Percentiles rank a stretch among this genome's conserved stretches.
These are phyloP conservation scores for Candida tetrigidarum DNA, from an alignment of 1,139 yeast genomes.

Conservation along the genomic window DNA sequence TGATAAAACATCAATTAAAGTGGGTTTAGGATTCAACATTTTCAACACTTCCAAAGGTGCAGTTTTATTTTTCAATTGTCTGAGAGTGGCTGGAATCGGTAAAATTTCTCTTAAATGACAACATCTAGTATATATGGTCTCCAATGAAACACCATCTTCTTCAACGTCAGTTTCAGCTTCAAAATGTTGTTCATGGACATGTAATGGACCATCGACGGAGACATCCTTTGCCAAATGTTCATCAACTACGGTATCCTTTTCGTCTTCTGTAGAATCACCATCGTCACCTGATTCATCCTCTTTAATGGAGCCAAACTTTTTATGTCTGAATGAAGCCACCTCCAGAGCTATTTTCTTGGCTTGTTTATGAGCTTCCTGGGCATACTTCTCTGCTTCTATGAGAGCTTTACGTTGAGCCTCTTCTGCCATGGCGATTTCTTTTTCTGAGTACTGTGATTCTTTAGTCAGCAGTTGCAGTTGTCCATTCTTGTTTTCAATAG, in stretches of 20 bases:
- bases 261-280: constrained; percentile 23
- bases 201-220: constrained; percentile 62
- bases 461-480: constrained; percentile 10
- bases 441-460: constrained; percentile 40
- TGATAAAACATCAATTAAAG: constrained; percentile 84
- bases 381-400: constrained; percentile 70
- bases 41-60: constrained; percentile 79
- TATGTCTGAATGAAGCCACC: constrained; percentile 46
- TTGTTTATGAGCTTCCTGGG: constrained; percentile 72
- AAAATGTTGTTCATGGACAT: constrained; percentile 68
- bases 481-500: constrained; percentile 23
- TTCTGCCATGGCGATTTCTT: constrained; percentile 56
- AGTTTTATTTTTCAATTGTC: constrained; percentile 76
- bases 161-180: constrained; percentile 27
- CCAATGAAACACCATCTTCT: constrained; percentile 50
- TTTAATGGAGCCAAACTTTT: constrained; percentile 8
- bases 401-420: constrained; percentile 60
- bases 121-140: constrained; percentile 83
- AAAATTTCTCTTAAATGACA: constrained; percentile 91
- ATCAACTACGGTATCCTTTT: constrained; percentile 21
- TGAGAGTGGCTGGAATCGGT: constrained; percentile 90
- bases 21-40: constrained; percentile 87
- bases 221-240: constrained; percentile 29
- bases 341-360: constrained; percentile 72
- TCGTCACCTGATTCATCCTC: constrained; percentile 18